Conservation (phyloP, 148 eudicot species). For the Persicaria maculosa region DNA sequence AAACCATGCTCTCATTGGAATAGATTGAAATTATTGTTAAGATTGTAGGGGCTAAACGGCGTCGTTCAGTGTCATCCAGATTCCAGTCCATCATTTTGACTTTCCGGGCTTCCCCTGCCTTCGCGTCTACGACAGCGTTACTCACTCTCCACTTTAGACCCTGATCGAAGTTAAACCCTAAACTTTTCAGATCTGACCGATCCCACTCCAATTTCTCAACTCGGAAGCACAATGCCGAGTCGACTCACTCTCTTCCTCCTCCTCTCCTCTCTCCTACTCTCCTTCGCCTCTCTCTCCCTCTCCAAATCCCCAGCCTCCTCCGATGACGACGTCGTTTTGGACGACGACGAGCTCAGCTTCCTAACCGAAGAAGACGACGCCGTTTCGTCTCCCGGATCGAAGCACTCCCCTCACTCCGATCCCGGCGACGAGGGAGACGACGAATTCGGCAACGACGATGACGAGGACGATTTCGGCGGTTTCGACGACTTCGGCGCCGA, state of each 20-base stretch:
- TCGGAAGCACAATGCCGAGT: constrained; percentile 35
- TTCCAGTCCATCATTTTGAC: background rate
- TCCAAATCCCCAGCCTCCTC: constrained; percentile 16
- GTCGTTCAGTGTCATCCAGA: background rate
- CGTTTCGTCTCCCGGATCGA: constrained; percentile 6
- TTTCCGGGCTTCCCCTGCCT: background rate
- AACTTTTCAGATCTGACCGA: constrained; percentile 1
- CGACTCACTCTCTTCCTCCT: constrained; percentile 40
- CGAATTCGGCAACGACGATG: constrained; percentile 19
- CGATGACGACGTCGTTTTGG: constrained; percentile 29
- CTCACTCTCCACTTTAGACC: background rate
- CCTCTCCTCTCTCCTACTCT: constrained; percentile 21
- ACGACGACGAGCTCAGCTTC: constrained; percentile 63
- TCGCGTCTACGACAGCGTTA: background rate
- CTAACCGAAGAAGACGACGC: constrained; percentile 36
- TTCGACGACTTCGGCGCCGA: constrained; percentile 24
- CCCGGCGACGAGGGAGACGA: constrained; percentile 21
- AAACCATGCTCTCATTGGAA: too few species aligned
- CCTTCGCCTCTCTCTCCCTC: constrained; percentile 26
- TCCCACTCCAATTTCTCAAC: background rate
- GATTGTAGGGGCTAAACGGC: background rate
- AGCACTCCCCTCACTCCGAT: constrained; percentile 21
- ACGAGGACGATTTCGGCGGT: constrained; percentile 35
- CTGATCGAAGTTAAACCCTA: background rate
- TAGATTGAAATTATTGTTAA: too few species aligned